These are phyloP conservation scores for Vitis rupestris DNA, from an alignment of 164 flowering plant genomes.

Conservation along the genomic window DNA sequence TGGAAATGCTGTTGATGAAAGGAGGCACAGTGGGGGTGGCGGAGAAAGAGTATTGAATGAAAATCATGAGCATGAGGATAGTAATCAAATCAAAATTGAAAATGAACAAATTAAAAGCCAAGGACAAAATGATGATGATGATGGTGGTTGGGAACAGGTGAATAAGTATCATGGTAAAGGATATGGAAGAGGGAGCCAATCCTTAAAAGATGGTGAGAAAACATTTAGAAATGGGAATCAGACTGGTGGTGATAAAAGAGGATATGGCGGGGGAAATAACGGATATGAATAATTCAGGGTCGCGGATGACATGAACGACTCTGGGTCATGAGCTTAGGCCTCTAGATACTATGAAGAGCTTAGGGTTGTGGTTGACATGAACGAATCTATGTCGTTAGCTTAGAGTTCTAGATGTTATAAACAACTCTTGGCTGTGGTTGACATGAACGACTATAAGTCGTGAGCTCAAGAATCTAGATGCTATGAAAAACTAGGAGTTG, in stretches of 20 bases:
- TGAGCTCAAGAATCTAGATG: too few species aligned
- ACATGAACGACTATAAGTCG: too few species aligned
- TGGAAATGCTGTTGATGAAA: too few species aligned
- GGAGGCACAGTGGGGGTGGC: conserved; percentile 16
- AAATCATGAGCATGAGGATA: conserved; percentile 18
- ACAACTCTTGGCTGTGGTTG: too few species aligned
- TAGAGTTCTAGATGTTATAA: too few species aligned
- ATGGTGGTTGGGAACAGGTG: conserved; percentile 14
- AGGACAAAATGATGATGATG: background rate
- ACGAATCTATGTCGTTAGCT: too few species aligned
- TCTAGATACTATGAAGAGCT: too few species aligned
- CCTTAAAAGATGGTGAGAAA: conserved; percentile 15
- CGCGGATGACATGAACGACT: too few species aligned
- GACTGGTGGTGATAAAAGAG: conserved; percentile 12
- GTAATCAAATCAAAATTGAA: conserved; percentile 10
- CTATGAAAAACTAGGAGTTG: too few species aligned
- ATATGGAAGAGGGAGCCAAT: conserved; percentile 9
- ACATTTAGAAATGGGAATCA: conserved; percentile 9
- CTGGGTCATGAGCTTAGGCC: too few species aligned
- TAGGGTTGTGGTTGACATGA: too few species aligned
- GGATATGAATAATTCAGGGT: background rate
- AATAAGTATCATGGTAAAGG: conserved; percentile 1
- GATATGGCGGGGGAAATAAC: conserved; percentile 8
- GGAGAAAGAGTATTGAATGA: conserved; percentile 21
- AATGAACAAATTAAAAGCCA: conserved; percentile 2